Conservation (phyloP, 345 rosid genomes). For the Gossypium herbaceum region DNA sequence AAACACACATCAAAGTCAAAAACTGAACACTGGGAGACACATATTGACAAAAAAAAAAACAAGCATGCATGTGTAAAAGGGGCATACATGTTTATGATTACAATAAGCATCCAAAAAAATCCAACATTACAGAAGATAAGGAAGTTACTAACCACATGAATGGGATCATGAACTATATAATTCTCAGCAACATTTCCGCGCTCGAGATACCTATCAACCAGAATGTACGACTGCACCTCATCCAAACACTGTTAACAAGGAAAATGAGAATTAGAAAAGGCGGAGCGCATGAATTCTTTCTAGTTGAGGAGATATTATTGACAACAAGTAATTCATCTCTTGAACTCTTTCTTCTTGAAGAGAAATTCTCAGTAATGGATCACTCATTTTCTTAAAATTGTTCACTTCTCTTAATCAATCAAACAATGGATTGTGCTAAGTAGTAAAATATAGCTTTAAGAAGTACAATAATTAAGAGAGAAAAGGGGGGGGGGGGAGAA, state of each 20-base stretch:
- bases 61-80: background rate
- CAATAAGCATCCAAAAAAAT: background rate
- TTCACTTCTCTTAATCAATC: background rate
- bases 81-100: background rate
- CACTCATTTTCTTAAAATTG: background rate
- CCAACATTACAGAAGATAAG: background rate
- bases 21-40: background rate
- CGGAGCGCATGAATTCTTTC: background rate
- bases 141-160: conserved; percentile 55
- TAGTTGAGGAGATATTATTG: background rate
- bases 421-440: background rate
- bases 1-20: background rate
- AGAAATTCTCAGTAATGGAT: background rate
- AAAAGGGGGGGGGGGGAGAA: background rate
- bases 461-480: background rate
- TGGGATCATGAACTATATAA: conserved; percentile 43
- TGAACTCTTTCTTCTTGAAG: background rate
- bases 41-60: background rate
- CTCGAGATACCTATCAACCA: conserved; percentile 61
- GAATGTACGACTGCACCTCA: conserved; percentile 84
- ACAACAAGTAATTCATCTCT: background rate
- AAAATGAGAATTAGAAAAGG: background rate
- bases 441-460: background rate
- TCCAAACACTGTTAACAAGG: conserved; percentile 59
- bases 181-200: conserved; percentile 31